Evolutionary conservation across 108 stramenopile genomes (phyloP), one percentile per base, ranked within the genome.

Genomic region (Cyclostephanos tholiformis): DNA sequence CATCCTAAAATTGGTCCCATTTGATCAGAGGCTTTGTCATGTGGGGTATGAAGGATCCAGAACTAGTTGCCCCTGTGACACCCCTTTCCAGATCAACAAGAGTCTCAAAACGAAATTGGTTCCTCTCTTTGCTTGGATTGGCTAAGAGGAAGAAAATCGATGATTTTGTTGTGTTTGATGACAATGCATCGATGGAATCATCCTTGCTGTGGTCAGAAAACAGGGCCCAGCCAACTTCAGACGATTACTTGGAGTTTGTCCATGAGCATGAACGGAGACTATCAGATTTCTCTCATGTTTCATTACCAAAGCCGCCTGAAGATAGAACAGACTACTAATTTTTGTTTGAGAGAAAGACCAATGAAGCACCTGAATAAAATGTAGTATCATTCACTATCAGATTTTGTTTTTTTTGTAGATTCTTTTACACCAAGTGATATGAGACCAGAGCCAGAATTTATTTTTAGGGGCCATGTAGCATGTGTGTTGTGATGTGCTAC

Each of bases 161-260:
- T 39, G 77, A 79, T 43, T 72, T 79, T 58, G 71, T 79, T 23
- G 43, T 79, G 62, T 72, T 79, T 67, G 71, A 79, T 38, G 77
- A 79, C 61, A 67, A 79, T 67, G 65, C 77, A 32, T 79, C 77
- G 12, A 61, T 79, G 71, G 71, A 79, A 61, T 79, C 77, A 22
- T 36, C 77, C 11, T 63, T 79, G 60, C 71, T 79, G 39, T 79
- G 77, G 77, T 72, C 71, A 1, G 64, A 77, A 63, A 59, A 79
- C 63, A 66, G 66, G 29, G 65, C 63, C 41, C 71, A 79, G 70
- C 77, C 77, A 23, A 63, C 62, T 39, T 61, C 77, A 7, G 77
- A 72, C 38, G 77, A 79, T 43, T 79, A 72, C 23, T 61, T 79
- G 32, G 77, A 72, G 66, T 79, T 79, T 63, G 65, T 72, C 9